These are phyloP conservation scores for Metarhizium anisopliae DNA, from an alignment of 2,329 filamentous ascomycete species.

Conservation along the genomic window DNA sequence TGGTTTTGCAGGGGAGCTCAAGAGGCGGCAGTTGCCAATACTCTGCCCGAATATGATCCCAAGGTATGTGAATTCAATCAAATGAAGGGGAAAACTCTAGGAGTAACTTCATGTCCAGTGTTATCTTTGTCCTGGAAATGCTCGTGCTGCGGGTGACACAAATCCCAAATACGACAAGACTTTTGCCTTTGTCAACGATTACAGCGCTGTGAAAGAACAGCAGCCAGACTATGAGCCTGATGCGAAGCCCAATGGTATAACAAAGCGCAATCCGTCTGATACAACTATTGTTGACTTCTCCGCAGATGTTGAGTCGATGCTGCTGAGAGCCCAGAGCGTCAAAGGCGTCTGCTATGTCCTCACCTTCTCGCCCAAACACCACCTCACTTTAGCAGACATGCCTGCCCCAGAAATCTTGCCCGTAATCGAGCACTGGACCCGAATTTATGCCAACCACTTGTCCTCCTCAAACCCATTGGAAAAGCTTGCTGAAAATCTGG, in stretches of 20 bases:
- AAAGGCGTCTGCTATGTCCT: constrained; percentile 96
- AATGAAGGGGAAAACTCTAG: neutral
- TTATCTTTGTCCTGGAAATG: constrained; percentile 89
- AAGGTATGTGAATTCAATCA: constrained; percentile 33
- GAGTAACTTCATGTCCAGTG: constrained; percentile 47
- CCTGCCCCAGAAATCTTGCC: constrained; percentile 65
- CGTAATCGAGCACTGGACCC: constrained; percentile 83
- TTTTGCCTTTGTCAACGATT: constrained; percentile 96
- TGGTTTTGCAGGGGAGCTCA: constrained; percentile 60
- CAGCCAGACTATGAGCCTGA: constrained; percentile 65
- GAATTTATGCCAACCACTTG: constrained; percentile 77
- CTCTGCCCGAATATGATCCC: constrained; percentile 73
- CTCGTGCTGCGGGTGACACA: constrained; percentile 72
- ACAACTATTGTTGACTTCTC: neutral
- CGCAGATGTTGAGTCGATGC: constrained; percentile 59
- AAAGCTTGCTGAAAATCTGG: constrained; percentile 27
- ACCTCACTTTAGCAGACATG: constrained; percentile 90
- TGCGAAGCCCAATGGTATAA: constrained; percentile 26
- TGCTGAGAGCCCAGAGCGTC: constrained; percentile 76
- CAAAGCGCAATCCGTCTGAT: neutral
- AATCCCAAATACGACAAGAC: constrained; percentile 84
- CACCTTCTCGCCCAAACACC: constrained; percentile 85
- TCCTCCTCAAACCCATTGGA: constrained; percentile 60
- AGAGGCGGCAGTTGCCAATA: constrained; percentile 59
- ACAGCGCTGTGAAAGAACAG: constrained; percentile 89